A percentile compares a stretch with the other conserved stretches of the same genome.
These are phyloP conservation scores for Saturnispora dispora DNA, from an alignment of 805 yeast genomes.

Conservation along the genomic window DNA sequence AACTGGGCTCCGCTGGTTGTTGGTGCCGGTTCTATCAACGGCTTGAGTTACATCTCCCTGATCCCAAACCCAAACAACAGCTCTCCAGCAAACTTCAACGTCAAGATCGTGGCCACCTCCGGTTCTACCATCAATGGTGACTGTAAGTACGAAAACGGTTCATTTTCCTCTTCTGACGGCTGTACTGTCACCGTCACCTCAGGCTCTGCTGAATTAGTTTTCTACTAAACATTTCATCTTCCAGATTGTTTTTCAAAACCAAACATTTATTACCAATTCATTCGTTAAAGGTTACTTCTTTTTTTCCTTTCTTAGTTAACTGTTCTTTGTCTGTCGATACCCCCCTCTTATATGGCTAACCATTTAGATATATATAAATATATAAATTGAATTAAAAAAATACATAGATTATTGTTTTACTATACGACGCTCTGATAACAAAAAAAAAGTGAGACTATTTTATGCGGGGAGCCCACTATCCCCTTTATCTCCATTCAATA, in stretches of 20 bases:
- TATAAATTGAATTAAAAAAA: not conserved
- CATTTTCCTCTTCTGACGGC: constrained; percentile 68
- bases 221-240: constrained; percentile 33
- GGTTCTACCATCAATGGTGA: constrained; percentile 61
- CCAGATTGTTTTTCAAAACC: not conserved
- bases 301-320: not conserved
- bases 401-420: not conserved
- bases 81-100: constrained; percentile 52
- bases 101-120: constrained; percentile 66
- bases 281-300: not conserved
- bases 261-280: not conserved
- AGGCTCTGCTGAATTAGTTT: constrained; percentile 79
- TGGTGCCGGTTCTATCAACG: constrained; percentile 61
- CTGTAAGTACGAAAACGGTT: constrained; percentile 75
- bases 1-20: constrained; percentile 75
- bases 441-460: not conserved
- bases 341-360: not conserved
- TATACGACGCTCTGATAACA: not conserved
- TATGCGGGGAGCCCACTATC: not conserved
- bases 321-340: not conserved
- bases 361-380: not conserved
- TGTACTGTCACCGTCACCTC: constrained; percentile 86
- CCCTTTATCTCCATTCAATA: not conserved
- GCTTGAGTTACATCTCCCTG: constrained; percentile 57
- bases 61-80: constrained; percentile 72